phyloP scores from a whole-genome alignment of 2,329 filamentous ascomycete genomes.

The Trichoderma pleuroti region DNA sequence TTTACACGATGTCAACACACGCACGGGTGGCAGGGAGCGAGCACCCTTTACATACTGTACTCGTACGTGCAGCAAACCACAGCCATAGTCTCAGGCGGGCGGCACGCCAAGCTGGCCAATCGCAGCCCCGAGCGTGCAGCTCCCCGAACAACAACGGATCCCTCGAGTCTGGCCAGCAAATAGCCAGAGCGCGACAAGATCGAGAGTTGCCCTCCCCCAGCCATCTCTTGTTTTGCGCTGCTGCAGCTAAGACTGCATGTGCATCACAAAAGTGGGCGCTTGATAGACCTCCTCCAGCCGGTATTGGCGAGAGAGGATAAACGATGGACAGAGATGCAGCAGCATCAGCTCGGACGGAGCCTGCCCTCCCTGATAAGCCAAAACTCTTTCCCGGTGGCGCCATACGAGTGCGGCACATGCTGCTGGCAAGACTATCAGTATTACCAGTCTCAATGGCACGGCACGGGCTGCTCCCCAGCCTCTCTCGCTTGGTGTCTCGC shows the following conservation, averaged over 20 bases:
- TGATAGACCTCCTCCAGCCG: slow-evolving; percentile 9
- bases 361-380: slow-evolving; percentile 16
- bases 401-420: slow-evolving; percentile 4
- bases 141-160: not conserved
- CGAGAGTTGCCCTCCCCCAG: slow-evolving; percentile 16
- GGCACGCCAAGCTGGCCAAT: slow-evolving; percentile 16
- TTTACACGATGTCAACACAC: slow-evolving; percentile 32
- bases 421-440: not conserved
- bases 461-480: not conserved
- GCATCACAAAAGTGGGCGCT: slow-evolving; percentile 12
- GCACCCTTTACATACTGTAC: slow-evolving; percentile 17
- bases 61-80: slow-evolving; percentile 15
- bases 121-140: not conserved
- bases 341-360: slow-evolving; percentile 20
- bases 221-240: slow-evolving; percentile 19
- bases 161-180: slow-evolving; percentile 2
- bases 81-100: slow-evolving; percentile 14
- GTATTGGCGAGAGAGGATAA: slow-evolving; percentile 4
- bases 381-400: slow-evolving; percentile 16
- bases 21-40: slow-evolving; percentile 8
- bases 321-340: slow-evolving; percentile 14
- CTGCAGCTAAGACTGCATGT: slow-evolving; percentile 18
- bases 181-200: slow-evolving; percentile 14
- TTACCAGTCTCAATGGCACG: not conserved
- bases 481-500: not conserved